Evolutionary conservation across 2,329 filamentous ascomycete species (phyloP).

Genomic region (Cytospora mali): DNA sequence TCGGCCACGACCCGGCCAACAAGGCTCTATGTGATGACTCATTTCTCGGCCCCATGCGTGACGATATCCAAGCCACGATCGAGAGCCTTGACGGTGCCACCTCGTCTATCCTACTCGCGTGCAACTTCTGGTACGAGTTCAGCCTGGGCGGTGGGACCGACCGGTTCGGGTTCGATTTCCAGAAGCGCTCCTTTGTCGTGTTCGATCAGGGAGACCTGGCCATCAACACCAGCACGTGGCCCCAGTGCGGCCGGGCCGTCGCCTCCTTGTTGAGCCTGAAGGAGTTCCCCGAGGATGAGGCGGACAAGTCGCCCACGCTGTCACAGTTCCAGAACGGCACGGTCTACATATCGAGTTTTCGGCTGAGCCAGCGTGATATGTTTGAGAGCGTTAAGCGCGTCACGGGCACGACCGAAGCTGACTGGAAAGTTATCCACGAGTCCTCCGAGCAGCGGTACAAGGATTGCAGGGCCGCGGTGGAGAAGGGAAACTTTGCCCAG

Average conservation of each 20-base stretch:
- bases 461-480: slow-evolving; percentile 48
- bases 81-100: slow-evolving; percentile 38
- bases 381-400: slow-evolving; percentile 62
- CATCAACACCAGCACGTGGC: slow-evolving; percentile 61
- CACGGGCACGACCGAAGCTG: slow-evolving; percentile 55
- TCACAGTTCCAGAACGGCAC: slow-evolving; percentile 44
- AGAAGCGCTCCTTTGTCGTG: slow-evolving; percentile 33
- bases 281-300: slow-evolving; percentile 32
- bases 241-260: slow-evolving; percentile 47
- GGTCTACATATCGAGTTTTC: slow-evolving; percentile 59
- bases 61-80: slow-evolving; percentile 37
- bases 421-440: slow-evolving; percentile 62
- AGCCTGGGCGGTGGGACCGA: slow-evolving; percentile 41
- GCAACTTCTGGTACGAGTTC: slow-evolving; percentile 56
- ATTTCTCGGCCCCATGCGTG: slow-evolving; percentile 9
- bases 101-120: slow-evolving; percentile 39
- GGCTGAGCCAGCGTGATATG: slow-evolving; percentile 64
- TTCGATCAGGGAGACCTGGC: slow-evolving; percentile 59
- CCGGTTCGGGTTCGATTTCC: slow-evolving; percentile 34
- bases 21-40: slow-evolving; percentile 18
- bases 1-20: slow-evolving; percentile 33
- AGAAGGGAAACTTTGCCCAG: slow-evolving; percentile 45
- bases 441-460: slow-evolving; percentile 48
- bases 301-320: slow-evolving; percentile 19
- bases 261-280: slow-evolving; percentile 49